Base-by-base conservation (phyloP, 768 basidiomycete genomes). In the Psilocybe azurescens region DNA sequence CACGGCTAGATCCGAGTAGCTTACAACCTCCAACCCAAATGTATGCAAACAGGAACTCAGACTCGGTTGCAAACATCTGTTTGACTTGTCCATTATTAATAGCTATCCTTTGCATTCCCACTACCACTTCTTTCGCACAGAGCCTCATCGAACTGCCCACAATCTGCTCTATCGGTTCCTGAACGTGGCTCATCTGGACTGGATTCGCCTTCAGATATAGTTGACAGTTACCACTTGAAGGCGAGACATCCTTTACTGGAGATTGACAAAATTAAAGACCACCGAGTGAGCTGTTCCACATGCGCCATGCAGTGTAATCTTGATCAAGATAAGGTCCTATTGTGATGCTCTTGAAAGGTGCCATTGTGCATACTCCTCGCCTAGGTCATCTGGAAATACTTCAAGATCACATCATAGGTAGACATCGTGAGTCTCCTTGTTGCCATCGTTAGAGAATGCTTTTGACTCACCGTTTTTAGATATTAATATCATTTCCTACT, bases 361-460 rank as follows among this genome's bases (percentile, higher is more conserved):
- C 85, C 2, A 81, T 90, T 41, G 81, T 89, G 1, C 85, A 89
- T 63, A 82, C 85, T 30, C 84, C 85, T 1, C 54, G 64, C 5
- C 79, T 86, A 4, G 86, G 85, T 5, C 59, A 75, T n/a, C 65
- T 93, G 8, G 77, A 83, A 14, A 83, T 92, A 24, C 73, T 87
- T 14, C 70, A 74, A 2, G 84, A 92, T 65, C 74, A 89, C 66
- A 69, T 90, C 24, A 73, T 93, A 53, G 75, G 90, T 79, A 52
- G 59, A 48, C 48, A 36, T 53, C 20, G 52, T 53, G 33, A 53
- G 52, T 38, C 30, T 10, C 32, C 33, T 16, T 53, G n/a, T 24
- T 33, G 16, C 18, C 32, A 9, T 9, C n/a, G 29, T 53, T 8
- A 30, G n/a, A 55, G 11, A 50, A 13, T 6, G 28, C 29, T 47